A percentile compares a stretch with the other conserved stretches of the same genome.
These are phyloP conservation scores for Priceomyces medius DNA, from an alignment of 805 yeast species.

Conservation along the genomic window DNA sequence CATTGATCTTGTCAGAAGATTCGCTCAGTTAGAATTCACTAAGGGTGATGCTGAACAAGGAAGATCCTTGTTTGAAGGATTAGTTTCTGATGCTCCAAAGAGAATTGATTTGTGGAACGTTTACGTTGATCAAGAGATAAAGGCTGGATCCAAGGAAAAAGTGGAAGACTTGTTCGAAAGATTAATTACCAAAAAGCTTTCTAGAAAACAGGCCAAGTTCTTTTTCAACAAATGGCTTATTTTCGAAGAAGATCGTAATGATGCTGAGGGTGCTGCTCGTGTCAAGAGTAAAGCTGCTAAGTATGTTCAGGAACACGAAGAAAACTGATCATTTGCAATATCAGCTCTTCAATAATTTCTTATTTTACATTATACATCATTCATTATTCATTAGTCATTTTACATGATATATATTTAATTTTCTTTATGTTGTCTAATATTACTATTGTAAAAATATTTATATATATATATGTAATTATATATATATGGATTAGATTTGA, in stretches of 20 bases:
- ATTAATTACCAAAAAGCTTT: conserved; percentile 62
- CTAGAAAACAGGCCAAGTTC: conserved; percentile 88
- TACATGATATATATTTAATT: too few species aligned
- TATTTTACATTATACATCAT: too few species aligned
- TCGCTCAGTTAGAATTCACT: conserved; percentile 82
- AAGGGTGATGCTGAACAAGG: conserved; percentile 95
- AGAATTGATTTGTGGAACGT: conserved; percentile 94
- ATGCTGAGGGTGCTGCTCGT: conserved; percentile 69
- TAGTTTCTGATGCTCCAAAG: conserved; percentile 85
- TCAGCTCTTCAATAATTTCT: too few species aligned
- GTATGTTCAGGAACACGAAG: conserved; percentile 46
- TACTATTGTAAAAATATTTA: too few species aligned
- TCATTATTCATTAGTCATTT: too few species aligned
- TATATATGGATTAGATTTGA: neutral
- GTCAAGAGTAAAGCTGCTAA: conserved; percentile 91
- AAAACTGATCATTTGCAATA: neutral
- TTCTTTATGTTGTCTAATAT: too few species aligned
- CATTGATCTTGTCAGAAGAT: conserved; percentile 78
- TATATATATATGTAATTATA: neutral
- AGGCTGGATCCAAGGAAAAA: conserved; percentile 57
- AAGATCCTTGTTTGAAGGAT: conserved; percentile 90
- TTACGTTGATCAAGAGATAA: conserved; percentile 90
- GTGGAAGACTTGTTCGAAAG: conserved; percentile 83
- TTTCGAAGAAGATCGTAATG: conserved; percentile 69
- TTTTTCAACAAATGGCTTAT: conserved; percentile 91